phyloP scores from a whole-genome alignment of 2,329 filamentous ascomycete genomes.

The Eurotiales sp. region DNA sequence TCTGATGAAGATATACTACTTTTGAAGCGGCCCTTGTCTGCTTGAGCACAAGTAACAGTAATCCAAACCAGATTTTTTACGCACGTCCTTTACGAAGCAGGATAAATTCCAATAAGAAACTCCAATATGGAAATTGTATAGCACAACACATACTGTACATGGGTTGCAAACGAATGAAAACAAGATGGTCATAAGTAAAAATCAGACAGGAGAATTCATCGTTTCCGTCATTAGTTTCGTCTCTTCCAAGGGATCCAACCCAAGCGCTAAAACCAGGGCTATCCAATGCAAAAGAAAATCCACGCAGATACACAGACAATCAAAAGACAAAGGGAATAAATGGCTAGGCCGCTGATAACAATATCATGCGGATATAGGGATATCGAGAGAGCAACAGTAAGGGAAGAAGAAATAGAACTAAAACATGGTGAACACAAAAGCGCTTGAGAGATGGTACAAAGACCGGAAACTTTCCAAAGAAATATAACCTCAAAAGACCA shows the following conservation, averaged over 20 bases:
- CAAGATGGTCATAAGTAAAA: slow-evolving; percentile 2
- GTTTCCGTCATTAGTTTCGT: slow-evolving; percentile 14
- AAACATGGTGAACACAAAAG: slow-evolving; percentile 9
- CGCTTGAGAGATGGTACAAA: slow-evolving; percentile 11
- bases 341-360: background rate
- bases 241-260: slow-evolving; percentile 8
- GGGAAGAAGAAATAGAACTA: background rate
- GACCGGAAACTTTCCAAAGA: slow-evolving; percentile 10
- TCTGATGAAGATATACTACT: too few species aligned
- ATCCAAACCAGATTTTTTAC: too few species aligned
- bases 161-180: slow-evolving; percentile 3
- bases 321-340: background rate
- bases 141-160: slow-evolving; percentile 10
- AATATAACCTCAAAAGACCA: slow-evolving; percentile 13
- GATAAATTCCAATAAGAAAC: too few species aligned
- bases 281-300: slow-evolving; percentile 9
- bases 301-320: slow-evolving; percentile 4
- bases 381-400: background rate
- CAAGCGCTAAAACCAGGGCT: slow-evolving; percentile 7
- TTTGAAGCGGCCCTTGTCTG: too few species aligned
- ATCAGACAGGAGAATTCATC: slow-evolving; percentile 9
- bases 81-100: too few species aligned
- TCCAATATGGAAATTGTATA: slow-evolving; percentile 7
- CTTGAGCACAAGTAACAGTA: too few species aligned
- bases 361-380: slow-evolving; percentile 8